These are phyloP conservation scores for Tylopilus rubrobrunneus DNA, from an alignment of 768 basidiomycete species.

Conservation along the genomic window DNA sequence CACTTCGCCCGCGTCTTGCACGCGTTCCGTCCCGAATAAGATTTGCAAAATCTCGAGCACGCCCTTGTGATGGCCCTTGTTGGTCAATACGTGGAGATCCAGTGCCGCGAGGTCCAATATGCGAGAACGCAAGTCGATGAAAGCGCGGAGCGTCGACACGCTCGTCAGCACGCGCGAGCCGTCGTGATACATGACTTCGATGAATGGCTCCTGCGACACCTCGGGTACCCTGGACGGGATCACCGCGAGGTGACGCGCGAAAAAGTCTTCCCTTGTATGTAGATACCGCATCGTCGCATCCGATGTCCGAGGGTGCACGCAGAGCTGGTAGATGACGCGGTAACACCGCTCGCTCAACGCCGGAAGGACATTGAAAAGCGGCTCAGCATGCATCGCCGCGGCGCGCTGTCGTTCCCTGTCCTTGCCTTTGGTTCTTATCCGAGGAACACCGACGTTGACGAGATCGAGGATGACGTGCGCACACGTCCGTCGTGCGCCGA, in stretches of 20 bases:
- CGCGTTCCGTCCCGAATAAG: conserved; percentile 66
- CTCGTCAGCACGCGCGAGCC: conserved; percentile 67
- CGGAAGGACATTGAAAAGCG: conserved; percentile 65
- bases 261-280: conserved; percentile 85
- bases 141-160: conserved; percentile 63
- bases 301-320: conserved; percentile 80
- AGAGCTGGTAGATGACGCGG: conserved; percentile 78
- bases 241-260: conserved; percentile 75
- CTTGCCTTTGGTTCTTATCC: conserved; percentile 44
- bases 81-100: conserved; percentile 83
- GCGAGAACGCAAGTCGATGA: conserved; percentile 79
- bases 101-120: conserved; percentile 84
- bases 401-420: conserved; percentile 32
- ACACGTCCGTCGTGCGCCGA: conserved; percentile 64
- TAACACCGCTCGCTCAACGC: conserved; percentile 84
- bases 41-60: conserved; percentile 75
- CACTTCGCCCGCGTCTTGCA: conserved; percentile 36
- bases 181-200: conserved; percentile 65
- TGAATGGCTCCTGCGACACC: conserved; percentile 43
- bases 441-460: conserved; percentile 68
- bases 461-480: conserved; percentile 80
- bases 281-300: conserved; percentile 81
- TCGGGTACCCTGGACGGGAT: conserved; percentile 65
- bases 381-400: conserved; percentile 32
- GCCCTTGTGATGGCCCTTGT: conserved; percentile 69